A percentile compares a stretch with the other conserved stretches of the same genome.
Evolutionary conservation across 306 rosid genomes (phyloP).

Genomic region (Erythrophleum fordii): DNA sequence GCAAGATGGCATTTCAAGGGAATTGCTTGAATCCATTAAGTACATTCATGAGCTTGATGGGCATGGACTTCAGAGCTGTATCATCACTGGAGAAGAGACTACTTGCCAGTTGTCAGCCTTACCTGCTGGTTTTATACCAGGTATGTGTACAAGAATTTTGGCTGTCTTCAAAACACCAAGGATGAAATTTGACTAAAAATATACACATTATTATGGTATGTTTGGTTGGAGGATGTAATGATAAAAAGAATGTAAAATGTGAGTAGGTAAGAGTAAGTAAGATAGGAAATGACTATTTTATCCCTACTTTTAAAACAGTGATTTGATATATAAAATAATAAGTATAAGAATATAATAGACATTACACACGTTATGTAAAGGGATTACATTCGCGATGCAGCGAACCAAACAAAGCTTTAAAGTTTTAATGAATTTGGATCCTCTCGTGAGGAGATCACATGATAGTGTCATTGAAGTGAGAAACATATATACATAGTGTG

Average conservation of each 20-base stretch:
- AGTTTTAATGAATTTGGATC: not conserved
- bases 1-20: slow-evolving; percentile 39
- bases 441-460: not conserved
- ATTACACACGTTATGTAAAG: too few species aligned
- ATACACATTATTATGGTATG: not conserved
- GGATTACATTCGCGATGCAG: too few species aligned
- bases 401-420: too few species aligned
- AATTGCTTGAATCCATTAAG: slow-evolving; percentile 63
- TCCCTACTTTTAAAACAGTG: too few species aligned
- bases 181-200: slow-evolving; percentile 12
- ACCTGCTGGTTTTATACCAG: slow-evolving; percentile 70
- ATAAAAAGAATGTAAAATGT: too few species aligned
- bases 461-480: not conserved
- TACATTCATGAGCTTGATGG: slow-evolving; percentile 63
- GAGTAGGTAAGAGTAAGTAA: too few species aligned
- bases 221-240: too few species aligned
- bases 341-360: too few species aligned
- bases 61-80: slow-evolving; percentile 55
- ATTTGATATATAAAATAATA: too few species aligned
- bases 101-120: slow-evolving; percentile 72
- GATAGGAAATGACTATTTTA: too few species aligned
- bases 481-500: not conserved
- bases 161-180: slow-evolving; percentile 20
- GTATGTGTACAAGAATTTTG: slow-evolving; percentile 41
- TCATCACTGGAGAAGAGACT: slow-evolving; percentile 60